Conservation (phyloP, 805 yeast genomes). For the Candida orba region DNA sequence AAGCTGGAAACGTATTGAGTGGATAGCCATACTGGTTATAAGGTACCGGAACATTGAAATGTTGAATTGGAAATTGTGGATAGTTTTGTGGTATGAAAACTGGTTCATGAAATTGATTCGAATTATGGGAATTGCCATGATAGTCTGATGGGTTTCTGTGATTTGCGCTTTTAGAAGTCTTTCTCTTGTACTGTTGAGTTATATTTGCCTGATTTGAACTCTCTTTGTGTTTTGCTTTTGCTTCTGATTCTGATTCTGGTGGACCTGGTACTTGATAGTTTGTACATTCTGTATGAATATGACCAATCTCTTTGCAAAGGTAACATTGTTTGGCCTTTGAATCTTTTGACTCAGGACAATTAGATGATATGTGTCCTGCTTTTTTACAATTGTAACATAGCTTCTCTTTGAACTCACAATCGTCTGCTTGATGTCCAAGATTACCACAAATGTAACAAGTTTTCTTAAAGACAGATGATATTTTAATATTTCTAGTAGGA, state of each 20-base stretch:
- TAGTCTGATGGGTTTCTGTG: background rate
- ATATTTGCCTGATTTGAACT: background rate
- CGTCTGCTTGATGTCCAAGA: slow-evolving; percentile 26
- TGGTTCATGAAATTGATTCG: background rate
- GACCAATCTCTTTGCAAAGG: slow-evolving; percentile 24
- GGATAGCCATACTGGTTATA: too few species aligned
- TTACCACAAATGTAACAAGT: slow-evolving; percentile 27
- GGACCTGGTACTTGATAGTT: background rate
- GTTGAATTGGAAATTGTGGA: too few species aligned
- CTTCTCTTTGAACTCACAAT: slow-evolving; percentile 19
- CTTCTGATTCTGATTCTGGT: background rate
- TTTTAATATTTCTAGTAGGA: background rate
- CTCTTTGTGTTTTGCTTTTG: background rate
- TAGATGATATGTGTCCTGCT: slow-evolving; percentile 25
- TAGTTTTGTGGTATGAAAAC: too few species aligned
- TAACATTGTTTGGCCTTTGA: slow-evolving; percentile 24
- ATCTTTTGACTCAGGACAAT: slow-evolving; percentile 20
- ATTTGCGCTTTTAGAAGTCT: background rate
- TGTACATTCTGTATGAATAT: slow-evolving; percentile 23
- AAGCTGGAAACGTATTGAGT: too few species aligned
- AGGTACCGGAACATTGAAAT: too few species aligned
- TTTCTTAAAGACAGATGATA: slow-evolving; percentile 21
- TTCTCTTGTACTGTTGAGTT: background rate
- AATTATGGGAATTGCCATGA: background rate
- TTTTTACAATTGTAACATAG: slow-evolving; percentile 27